These are phyloP conservation scores for Solioccasus polychromus DNA, from an alignment of 768 basidiomycete species.

Conservation along the genomic window DNA sequence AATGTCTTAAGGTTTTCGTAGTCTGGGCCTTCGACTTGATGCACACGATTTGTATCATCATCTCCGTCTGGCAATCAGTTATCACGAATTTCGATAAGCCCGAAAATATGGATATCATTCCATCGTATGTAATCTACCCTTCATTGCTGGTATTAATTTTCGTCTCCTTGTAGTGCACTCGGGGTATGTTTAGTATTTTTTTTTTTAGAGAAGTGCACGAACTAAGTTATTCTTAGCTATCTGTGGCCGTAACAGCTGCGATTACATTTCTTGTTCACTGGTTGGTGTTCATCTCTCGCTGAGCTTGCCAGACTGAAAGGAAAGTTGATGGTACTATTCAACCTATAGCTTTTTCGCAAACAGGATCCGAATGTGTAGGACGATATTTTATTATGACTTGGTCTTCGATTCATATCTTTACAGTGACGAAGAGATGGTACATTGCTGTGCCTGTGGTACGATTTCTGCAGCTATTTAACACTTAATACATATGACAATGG, in stretches of 20 bases:
- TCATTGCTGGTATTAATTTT: neutral
- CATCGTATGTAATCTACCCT: constrained; percentile 17
- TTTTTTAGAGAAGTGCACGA: neutral
- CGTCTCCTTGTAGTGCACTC: constrained; percentile 20
- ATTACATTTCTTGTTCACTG: constrained; percentile 36
- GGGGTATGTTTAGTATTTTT: constrained; percentile 16
- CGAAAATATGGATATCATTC: constrained; percentile 26
- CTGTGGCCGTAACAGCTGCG: constrained; percentile 29
- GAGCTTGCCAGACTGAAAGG: neutral
- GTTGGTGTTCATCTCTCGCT: constrained; percentile 9
- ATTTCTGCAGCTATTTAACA: neutral
- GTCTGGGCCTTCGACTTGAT: constrained; percentile 30
- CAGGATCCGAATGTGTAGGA: constrained; percentile 32
- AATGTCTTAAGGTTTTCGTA: constrained; percentile 17
- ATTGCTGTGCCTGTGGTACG: constrained; percentile 29
- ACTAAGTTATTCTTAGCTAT: constrained; percentile 17
- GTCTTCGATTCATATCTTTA: constrained; percentile 2
- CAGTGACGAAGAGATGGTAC: constrained; percentile 34
- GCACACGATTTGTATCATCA: constrained; percentile 29
- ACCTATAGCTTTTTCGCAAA: constrained; percentile 31
- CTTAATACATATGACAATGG: neutral
- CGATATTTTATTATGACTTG: neutral
- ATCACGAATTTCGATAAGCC: constrained; percentile 26
- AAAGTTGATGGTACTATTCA: neutral
- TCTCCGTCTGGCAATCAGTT: constrained; percentile 25